phyloP scores from a whole-genome alignment of 176 grass and related monocot genomes.

The Oryza rufipogon region DNA sequence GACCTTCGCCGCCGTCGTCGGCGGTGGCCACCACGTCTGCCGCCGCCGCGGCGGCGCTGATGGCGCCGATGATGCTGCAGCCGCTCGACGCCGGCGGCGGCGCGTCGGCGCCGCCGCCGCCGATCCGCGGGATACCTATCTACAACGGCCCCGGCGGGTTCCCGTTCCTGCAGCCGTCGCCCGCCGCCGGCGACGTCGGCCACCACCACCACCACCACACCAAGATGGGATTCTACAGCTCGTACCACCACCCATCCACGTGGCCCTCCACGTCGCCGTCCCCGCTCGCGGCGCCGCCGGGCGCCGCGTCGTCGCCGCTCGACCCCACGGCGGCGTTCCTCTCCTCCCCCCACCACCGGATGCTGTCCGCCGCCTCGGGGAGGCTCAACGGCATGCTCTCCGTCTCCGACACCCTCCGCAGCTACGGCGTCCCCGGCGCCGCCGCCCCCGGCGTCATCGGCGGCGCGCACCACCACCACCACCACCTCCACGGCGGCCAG shows the following conservation, averaged over 20 bases:
- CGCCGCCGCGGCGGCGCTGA: constrained; percentile 10
- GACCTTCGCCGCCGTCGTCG: neutral
- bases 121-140: constrained; percentile 90
- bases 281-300: constrained; percentile 9
- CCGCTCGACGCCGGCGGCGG: constrained; percentile 16
- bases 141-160: constrained; percentile 62
- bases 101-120: constrained; percentile 36
- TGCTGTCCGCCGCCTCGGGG: constrained; percentile 62
- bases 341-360: constrained; percentile 54
- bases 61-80: constrained; percentile 53
- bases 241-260: constrained; percentile 36
- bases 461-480: constrained; percentile 45
- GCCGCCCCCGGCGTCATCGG: constrained; percentile 4
- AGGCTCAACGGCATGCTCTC: constrained; percentile 78
- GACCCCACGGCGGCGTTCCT: constrained; percentile 60
- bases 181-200: constrained; percentile 20
- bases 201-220: neutral
- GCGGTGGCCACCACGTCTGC: constrained; percentile 34
- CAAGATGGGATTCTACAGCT: constrained; percentile 54
- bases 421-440: constrained; percentile 33
- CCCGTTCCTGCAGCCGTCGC: constrained; percentile 56
- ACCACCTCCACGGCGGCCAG: constrained; percentile 52
- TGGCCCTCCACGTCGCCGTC: constrained; percentile 48
- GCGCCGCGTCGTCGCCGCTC: constrained; percentile 14
- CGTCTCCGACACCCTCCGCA: constrained; percentile 70